These are phyloP conservation scores for Yamadazyma siamensis DNA, from an alignment of 1,139 yeast genomes.

Conservation along the genomic window DNA sequence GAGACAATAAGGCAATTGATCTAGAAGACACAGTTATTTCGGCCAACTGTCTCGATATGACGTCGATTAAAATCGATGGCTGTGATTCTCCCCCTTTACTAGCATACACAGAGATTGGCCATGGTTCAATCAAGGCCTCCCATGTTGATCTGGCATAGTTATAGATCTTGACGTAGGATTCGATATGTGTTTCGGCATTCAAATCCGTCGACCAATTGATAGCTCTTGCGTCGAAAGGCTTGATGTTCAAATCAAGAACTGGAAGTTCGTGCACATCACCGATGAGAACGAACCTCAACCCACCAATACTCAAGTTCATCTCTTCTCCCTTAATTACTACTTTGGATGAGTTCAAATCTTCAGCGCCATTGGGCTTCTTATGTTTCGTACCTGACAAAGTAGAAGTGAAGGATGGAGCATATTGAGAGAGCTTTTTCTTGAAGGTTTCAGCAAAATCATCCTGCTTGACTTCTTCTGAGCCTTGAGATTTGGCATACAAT, in stretches of 20 bases:
- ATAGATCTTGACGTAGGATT: slow-evolving; percentile 73
- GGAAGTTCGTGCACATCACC: slow-evolving; percentile 96
- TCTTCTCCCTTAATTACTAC: slow-evolving; percentile 68
- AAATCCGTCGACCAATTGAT: slow-evolving; percentile 89
- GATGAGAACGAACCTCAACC: slow-evolving; percentile 79
- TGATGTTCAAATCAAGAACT: slow-evolving; percentile 73
- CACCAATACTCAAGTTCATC: slow-evolving; percentile 68
- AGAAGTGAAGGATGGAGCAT: slow-evolving; percentile 64
- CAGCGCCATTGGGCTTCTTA: slow-evolving; percentile 2
- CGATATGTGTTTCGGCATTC: slow-evolving; percentile 67
- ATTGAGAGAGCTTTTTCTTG: slow-evolving; percentile 52
- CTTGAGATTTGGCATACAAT: slow-evolving; percentile 38
- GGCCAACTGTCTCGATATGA: slow-evolving; percentile 71
- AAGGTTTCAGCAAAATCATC: slow-evolving; percentile 57
- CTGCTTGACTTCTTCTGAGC: slow-evolving; percentile 12
- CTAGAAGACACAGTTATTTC: slow-evolving; percentile 82
- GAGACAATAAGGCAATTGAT: slow-evolving; percentile 73
- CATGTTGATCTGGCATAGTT: slow-evolving; percentile 91
- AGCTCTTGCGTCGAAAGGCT: slow-evolving; percentile 70
- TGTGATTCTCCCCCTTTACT: slow-evolving; percentile 46
- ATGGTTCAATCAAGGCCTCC: slow-evolving; percentile 92
- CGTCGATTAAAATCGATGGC: slow-evolving; percentile 51
- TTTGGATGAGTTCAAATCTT: slow-evolving; percentile 18
- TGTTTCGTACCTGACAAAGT: slow-evolving; percentile 24
- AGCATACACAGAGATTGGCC: slow-evolving; percentile 78